Evolutionary conservation across 805 yeast species (phyloP).

Genomic region (Starmerella bombicola): DNA sequence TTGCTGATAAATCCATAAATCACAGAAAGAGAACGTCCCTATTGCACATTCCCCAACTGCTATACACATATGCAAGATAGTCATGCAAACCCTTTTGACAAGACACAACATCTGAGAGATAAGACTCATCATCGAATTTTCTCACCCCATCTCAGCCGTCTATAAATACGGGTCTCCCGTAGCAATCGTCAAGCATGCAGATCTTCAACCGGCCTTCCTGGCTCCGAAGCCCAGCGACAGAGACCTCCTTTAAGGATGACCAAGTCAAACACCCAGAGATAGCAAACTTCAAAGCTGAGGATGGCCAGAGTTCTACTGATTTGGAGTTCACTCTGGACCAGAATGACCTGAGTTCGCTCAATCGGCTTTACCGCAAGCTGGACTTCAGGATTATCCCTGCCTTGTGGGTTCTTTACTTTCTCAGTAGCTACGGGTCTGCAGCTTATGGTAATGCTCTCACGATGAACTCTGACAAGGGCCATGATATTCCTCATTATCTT

Average conservation of each 20-base stretch:
- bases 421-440: conserved; percentile 64
- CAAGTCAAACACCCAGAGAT: no score
- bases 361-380: conserved; percentile 38
- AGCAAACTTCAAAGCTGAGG: background rate
- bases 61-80: conserved; percentile 1
- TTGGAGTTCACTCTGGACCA: background rate
- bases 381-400: conserved; percentile 71
- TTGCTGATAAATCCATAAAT: no score
- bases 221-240: no score
- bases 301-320: background rate
- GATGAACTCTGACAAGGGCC: conserved; percentile 53
- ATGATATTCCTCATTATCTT: conserved; percentile 46
- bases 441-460: conserved; percentile 72
- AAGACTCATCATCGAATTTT: conserved; percentile 1
- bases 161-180: no score
- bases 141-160: no score
- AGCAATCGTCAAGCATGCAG: no score
- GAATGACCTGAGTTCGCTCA: background rate
- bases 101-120: background rate
- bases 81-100: conserved; percentile 1
- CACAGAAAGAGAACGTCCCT: no score
- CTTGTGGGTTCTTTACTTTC: conserved; percentile 63
- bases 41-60: conserved; percentile 1
- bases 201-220: no score
- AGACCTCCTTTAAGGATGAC: no score